A percentile compares a stretch with the other conserved stretches of the same genome.
Evolutionary conservation across 768 basidiomycete genomes (phyloP).

Genomic region (Strobilomyces dryophilus): DNA sequence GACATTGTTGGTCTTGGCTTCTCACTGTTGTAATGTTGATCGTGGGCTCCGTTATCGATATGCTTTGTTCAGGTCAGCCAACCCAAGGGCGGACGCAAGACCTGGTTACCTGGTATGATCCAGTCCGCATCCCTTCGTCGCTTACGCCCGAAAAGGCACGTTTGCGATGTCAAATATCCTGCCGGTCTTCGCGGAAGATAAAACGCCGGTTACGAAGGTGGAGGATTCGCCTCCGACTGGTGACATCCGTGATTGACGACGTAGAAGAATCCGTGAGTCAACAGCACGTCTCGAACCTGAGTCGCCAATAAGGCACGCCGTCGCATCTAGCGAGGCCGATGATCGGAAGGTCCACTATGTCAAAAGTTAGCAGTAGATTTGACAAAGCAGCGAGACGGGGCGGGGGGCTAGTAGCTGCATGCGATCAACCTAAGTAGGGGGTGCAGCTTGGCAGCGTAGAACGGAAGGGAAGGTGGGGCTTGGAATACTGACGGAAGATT

Average conservation of each 20-base stretch:
- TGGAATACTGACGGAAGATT: neutral
- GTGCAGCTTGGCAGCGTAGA: conserved; percentile 36
- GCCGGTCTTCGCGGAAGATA: conserved; percentile 32
- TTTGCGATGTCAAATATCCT: conserved; percentile 49
- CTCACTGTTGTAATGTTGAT: conserved; percentile 63
- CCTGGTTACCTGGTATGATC: conserved; percentile 43
- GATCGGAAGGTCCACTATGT: conserved; percentile 45
- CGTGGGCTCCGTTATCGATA: conserved; percentile 56
- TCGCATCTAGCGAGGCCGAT: conserved; percentile 45
- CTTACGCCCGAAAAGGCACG: conserved; percentile 39
- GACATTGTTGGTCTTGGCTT: conserved; percentile 46
- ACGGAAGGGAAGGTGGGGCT: conserved; percentile 27
- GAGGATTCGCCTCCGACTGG: conserved; percentile 32
- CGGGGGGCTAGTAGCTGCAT: conserved; percentile 14
- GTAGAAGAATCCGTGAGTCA: conserved; percentile 40
- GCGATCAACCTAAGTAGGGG: conserved; percentile 34
- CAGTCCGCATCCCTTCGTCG: conserved; percentile 39
- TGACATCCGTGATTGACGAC: conserved; percentile 38
- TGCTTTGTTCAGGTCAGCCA: conserved; percentile 36
- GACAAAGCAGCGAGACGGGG: neutral
- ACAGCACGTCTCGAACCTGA: conserved; percentile 45
- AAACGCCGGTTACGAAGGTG: conserved; percentile 19
- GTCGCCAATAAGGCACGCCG: conserved; percentile 36
- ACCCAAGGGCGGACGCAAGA: neutral
- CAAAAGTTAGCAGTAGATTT: conserved; percentile 9